Base-by-base conservation (phyloP, 2,329 filamentous ascomycete genomes). In the Helminthosporium solani region DNA sequence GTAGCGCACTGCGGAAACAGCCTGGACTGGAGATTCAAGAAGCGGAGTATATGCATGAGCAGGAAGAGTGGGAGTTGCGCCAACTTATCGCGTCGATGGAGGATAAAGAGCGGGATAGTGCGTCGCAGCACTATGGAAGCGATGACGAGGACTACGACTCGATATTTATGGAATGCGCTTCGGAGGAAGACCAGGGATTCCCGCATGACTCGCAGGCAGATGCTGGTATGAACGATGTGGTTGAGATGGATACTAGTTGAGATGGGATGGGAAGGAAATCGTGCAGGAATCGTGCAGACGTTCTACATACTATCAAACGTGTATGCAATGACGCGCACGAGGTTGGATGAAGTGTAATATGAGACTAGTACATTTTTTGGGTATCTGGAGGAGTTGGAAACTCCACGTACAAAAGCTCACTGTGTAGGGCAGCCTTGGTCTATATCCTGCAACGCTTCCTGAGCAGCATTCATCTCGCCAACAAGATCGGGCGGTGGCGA, bases 401-500 rank as follows among this genome's bases (percentile, higher is more conserved):
- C 34, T 36, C 28, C 28, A 15, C 42, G 28, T 33, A 50, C 25
- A 47, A 47, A 38, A 41, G 16, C 48, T 69, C 64, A 85, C 72
- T 86, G 83, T 57, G 81, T 81, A 9, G 80, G 79, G 69, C 84
- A 87, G 31, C 82, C 81, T 25, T 75, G 71, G 39, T 84, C 78
- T 42, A 82, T 70, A 50, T 79, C 79, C 30, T 73, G 72, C 7
- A 79, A 68, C 25, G 77, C 76, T 54, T 92, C 88, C 64, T 92
- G 88, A 15, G 88, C 87, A 40, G 87, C 87, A 44, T 85, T 84
- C 82, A 95, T 87, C 66, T 96, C 90, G 45, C 91, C 92, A 14
- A 99, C 87, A 15, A 99, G 76, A 69, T 97, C 94, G 30, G 88
- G 80, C 0, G 94, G 94, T 35, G 94, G 94, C 16, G 88, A 90